phyloP scores from a whole-genome alignment of 2,329 filamentous ascomycete genomes.

The Sporothrix pseudoabietina region DNA sequence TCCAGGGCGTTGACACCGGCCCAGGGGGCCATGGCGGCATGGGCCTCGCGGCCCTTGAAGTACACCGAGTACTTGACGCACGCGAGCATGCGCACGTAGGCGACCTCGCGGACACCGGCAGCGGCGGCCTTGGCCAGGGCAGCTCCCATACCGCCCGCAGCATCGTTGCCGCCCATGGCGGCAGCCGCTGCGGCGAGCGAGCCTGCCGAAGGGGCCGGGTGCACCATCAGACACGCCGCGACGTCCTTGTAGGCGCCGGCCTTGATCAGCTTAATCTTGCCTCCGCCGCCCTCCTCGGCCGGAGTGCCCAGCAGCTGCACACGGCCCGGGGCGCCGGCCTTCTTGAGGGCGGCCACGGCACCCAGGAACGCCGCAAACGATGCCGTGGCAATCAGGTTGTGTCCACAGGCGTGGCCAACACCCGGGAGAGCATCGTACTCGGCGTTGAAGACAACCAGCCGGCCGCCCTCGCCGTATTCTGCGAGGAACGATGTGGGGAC shows the following conservation, averaged over 20 bases:
- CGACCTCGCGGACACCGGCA: constrained; percentile 30
- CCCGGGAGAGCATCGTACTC: constrained; percentile 41
- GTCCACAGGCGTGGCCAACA: constrained; percentile 48
- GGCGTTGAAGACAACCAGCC: constrained; percentile 36
- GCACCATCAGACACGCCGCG: constrained; percentile 47
- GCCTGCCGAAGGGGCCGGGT: constrained; percentile 38
- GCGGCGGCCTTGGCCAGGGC: constrained; percentile 11
- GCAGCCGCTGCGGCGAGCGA: not conserved
- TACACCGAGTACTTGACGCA: constrained; percentile 40
- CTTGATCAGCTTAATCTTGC: constrained; percentile 50
- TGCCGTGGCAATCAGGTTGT: constrained; percentile 48
- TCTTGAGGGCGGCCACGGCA: constrained; percentile 35
- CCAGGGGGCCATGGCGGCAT: constrained; percentile 52
- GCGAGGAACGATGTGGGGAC: constrained; percentile 54
- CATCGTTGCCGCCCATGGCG: constrained; percentile 13
- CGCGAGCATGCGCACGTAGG: constrained; percentile 33
- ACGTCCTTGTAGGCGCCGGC: constrained; percentile 47
- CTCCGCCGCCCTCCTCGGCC: constrained; percentile 48
- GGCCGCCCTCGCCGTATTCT: constrained; percentile 32
- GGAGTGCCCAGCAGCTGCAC: constrained; percentile 47
- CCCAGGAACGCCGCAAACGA: constrained; percentile 45
- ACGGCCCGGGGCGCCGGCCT: constrained; percentile 35
- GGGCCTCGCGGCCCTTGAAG: constrained; percentile 48
- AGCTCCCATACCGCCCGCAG: constrained; percentile 27
- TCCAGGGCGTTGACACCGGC: constrained; percentile 53